Conservation (phyloP, 2,329 filamentous ascomycete species). For the Fonsecaea erecta region DNA sequence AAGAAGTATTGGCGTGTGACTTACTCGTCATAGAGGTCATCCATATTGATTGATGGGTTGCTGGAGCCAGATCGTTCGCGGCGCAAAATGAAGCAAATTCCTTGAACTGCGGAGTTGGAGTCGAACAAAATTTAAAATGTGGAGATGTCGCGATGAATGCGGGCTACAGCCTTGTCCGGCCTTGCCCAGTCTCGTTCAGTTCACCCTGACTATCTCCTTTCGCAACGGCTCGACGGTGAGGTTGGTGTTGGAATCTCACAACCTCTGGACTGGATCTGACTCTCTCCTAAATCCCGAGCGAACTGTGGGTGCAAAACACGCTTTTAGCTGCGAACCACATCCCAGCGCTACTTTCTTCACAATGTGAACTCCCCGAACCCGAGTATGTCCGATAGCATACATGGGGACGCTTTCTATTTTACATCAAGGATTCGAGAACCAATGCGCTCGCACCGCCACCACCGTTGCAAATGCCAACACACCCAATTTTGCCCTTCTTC, state of each 20-base stretch:
- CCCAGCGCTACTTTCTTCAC: neutral
- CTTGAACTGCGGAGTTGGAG: conserved; percentile 20
- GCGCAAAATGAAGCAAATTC: conserved; percentile 23
- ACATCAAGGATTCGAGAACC: conserved; percentile 72
- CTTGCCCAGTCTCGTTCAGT: conserved; percentile 9
- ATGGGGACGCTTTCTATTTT: conserved; percentile 23
- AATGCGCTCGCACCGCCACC: conserved; percentile 93
- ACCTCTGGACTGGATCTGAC: neutral
- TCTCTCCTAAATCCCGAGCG: neutral
- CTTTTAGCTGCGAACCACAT: conserved; percentile 5
- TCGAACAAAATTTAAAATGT: conserved; percentile 21
- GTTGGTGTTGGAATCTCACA: too few species aligned
- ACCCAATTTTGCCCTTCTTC: conserved; percentile 91
- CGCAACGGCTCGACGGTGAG: neutral
- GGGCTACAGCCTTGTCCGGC: conserved; percentile 5
- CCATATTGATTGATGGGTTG: conserved; percentile 16
- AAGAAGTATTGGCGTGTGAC: conserved; percentile 14
- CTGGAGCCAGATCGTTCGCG: conserved; percentile 1
- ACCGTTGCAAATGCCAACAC: conserved; percentile 96
- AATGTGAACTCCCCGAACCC: neutral
- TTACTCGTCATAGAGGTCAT: conserved; percentile 82
- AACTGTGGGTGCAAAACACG: neutral
- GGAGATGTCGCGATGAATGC: conserved; percentile 2
- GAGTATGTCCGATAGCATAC: neutral
- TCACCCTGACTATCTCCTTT: neutral